phyloP scores from a whole-genome alignment of 2,329 filamentous ascomycete species.

The Venturia nashicola region DNA sequence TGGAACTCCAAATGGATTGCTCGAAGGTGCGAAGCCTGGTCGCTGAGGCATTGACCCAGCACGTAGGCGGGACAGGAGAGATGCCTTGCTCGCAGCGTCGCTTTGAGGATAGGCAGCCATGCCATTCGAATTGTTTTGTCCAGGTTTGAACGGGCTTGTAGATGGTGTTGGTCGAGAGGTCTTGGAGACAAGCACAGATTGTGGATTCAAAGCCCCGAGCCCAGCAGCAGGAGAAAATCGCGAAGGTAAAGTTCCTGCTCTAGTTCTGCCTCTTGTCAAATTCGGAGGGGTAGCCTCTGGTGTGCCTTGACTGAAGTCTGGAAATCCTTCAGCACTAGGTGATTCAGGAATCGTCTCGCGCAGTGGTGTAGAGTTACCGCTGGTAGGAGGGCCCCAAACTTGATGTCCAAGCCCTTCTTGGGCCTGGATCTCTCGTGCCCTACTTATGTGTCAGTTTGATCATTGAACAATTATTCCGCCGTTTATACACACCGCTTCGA shows the following conservation, averaged over 20 bases:
- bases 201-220: constrained; percentile 44
- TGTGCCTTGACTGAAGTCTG: constrained; percentile 62
- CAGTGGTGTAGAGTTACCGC: constrained; percentile 88
- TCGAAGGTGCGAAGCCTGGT: constrained; percentile 49
- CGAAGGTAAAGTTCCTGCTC: constrained; percentile 93
- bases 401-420: constrained; percentile 73
- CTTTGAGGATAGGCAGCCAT: background rate
- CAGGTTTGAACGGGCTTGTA: constrained; percentile 74
- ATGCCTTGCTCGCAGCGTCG: constrained; percentile 38
- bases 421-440: constrained; percentile 91
- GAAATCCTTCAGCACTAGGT: constrained; percentile 82
- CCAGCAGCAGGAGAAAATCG: constrained; percentile 71
- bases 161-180: constrained; percentile 77
- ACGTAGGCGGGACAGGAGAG: constrained; percentile 71
- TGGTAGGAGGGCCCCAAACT: constrained; percentile 88
- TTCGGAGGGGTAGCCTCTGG: constrained; percentile 38
- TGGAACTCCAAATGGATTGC: constrained; percentile 69
- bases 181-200: constrained; percentile 51
- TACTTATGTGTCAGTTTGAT: constrained; percentile 26
- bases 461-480: constrained; percentile 1
- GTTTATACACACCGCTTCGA: constrained; percentile 67
- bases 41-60: constrained; percentile 92
- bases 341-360: constrained; percentile 97
- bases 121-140: constrained; percentile 24
- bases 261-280: constrained; percentile 62